Base-by-base conservation (phyloP, 495 filamentous ascomycete species). In the Hypoxylon fuscum region DNA sequence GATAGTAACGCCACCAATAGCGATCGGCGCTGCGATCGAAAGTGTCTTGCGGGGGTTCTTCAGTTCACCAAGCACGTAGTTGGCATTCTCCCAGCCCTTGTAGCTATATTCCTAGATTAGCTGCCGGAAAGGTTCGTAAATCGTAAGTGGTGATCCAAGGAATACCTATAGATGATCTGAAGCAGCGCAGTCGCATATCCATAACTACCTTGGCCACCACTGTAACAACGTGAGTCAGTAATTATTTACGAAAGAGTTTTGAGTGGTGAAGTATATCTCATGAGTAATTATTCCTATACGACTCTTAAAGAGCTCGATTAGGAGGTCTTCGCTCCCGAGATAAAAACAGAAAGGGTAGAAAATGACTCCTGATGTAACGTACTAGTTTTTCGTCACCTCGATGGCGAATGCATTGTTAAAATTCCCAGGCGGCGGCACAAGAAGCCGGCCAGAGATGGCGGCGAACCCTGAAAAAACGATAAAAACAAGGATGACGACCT, bases 121-220 rank as follows among this genome's bases (percentile, higher is more conserved):
- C n/a, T n/a, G n/a, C n/a, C n/a, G n/a, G n/a, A n/a, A n/a, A n/a
- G n/a, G n/a, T n/a, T n/a, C n/a, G n/a, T n/a, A n/a, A n/a, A n/a
- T n/a, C n/a, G n/a, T n/a, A n/a, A n/a, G n/a, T n/a, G n/a, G n/a
- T n/a, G n/a, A n/a, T n/a, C n/a, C n/a, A n/a, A n/a, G n/a, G n/a
- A n/a, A 49, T 87, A 90, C 11, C 81, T 85, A 80, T 84, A 89
- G 31, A 90, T 85, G 59, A 90, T 85, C 50, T 87, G 86, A 59
- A 87, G 84, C 38, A 90, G 57, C 1, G 86, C 84, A 44, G 83
- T 89, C 41, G 84, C 83, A 53, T 86, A 82, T 7, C 83, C 84
- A 53, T 88, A 88, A 5, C 82, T 84, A 15, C 79, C 81, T 4
- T 76, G 81, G 9, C 83, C 85, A 6, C 83, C 84, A 20, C n/a